Conservation (phyloP, 23 red algal genomes). For the Chondrus crispus region DNA sequence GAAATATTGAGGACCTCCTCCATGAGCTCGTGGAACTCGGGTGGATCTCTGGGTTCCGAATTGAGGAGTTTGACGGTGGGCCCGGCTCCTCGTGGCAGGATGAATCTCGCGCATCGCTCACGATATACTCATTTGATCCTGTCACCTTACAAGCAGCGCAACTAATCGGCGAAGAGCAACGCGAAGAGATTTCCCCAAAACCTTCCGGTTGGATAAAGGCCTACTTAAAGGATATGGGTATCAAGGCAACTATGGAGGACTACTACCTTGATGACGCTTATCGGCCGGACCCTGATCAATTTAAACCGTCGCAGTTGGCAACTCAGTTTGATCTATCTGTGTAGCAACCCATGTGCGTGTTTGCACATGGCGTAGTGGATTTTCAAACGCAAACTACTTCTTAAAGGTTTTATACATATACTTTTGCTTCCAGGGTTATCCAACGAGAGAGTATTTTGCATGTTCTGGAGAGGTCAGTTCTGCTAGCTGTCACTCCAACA, state of each 20-base stretch:
- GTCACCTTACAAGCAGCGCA: background rate
- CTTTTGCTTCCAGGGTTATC: too few relatives aligned
- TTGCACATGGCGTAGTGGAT: too few relatives aligned
- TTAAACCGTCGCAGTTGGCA: background rate
- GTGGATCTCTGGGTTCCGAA: constrained; percentile 24
- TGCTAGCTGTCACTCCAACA: too few relatives aligned
- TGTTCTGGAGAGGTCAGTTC: too few relatives aligned
- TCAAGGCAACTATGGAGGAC: background rate
- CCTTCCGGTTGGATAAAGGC: background rate
- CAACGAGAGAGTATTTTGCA: too few relatives aligned
- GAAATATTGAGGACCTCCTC: background rate
- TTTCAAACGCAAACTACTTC: too few relatives aligned
- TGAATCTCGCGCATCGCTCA: background rate
- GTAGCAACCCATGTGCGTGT: too few relatives aligned
- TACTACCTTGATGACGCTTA: constrained; percentile 35
- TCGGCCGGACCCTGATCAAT: constrained; percentile 16
- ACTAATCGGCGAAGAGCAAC: constrained; percentile 42
- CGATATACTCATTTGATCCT: background rate
- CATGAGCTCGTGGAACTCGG: background rate
- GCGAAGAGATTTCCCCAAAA: constrained; percentile 36
- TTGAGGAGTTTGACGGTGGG: constrained; percentile 21
- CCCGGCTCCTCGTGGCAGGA: background rate
- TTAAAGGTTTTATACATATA: too few relatives aligned
- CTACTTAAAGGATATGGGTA: background rate
- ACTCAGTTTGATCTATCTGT: constrained; percentile 31